Base-by-base conservation (phyloP, 31 red algal species). In the Asparagopsis taxiformis region DNA sequence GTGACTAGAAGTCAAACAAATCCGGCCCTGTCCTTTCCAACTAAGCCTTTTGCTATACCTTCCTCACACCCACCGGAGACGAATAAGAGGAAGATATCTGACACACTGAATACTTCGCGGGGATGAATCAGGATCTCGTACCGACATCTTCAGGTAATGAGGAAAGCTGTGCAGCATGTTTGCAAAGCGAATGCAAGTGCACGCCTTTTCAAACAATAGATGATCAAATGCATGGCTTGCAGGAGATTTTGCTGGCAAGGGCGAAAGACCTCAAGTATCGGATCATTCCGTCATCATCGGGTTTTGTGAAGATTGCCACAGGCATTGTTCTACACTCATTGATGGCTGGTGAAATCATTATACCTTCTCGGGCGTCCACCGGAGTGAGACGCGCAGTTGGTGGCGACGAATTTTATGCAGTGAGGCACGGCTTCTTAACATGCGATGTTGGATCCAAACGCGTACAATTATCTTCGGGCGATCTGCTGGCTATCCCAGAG, bases 241-340 rank as follows among this genome's bases (percentile, higher is more conserved):
- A 28, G 7, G 24, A 25, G 10, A n/a, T 28, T 7, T 20, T 25
- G 20, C 15, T 64, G 17, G 31, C 60, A 29, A 64, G 31, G 33
- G 7, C 7, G 16, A 9, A 7, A 35, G 28, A 32, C 5, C 15
- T 64, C 4, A 64, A 38, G 20, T 35, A 35, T 64, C 7, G 13
- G 16, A 9, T 36, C 16, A 30, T 64, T 64, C 28, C 22, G 9
- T n/a, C 60, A 10, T 30, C 60, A 7, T 35, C 60, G 6, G 60
- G 60, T 13, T 64, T 64, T 38, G 51, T 72, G 6, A 52, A 54
- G 19, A 35, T 72, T 11, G 68, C 49, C 20, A 56, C 31, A 23
- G 68, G 44, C 21, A 35, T 72, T 2, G 52, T n/a, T 30, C 3
- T 28, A 17, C 11, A 72, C 31, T 51, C 68, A 7, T n/a, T 19